A percentile compares a stretch with the other conserved stretches of the same genome.
Evolutionary conservation across 192 early-diverging fungal genomes (phyloP).

Genomic region (Geranomyces michiganensis): DNA sequence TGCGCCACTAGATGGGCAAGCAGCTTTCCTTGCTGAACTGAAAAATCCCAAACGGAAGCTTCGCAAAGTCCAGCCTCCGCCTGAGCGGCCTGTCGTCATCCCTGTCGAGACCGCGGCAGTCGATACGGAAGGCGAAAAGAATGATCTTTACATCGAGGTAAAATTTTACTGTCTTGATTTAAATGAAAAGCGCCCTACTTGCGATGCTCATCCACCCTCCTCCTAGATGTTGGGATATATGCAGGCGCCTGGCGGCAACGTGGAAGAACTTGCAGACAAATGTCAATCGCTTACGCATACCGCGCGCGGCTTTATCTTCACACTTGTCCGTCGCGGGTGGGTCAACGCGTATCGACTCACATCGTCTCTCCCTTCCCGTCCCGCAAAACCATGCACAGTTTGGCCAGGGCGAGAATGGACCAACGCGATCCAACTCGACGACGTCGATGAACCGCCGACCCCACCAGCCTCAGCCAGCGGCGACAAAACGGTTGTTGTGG

Average conservation of each 20-base stretch:
- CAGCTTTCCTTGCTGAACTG: slow-evolving; percentile 35
- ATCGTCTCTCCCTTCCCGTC: slow-evolving; percentile 13
- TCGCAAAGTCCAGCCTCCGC: slow-evolving; percentile 29
- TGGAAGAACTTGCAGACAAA: slow-evolving; percentile 53
- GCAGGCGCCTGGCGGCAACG: slow-evolving; percentile 58
- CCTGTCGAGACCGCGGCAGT: slow-evolving; percentile 8
- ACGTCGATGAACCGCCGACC: slow-evolving; percentile 19
- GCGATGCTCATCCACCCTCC: neutral
- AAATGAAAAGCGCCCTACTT: no score
- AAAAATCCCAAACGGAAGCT: slow-evolving; percentile 46
- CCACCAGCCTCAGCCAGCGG: neutral
- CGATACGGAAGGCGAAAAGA: slow-evolving; percentile 37
- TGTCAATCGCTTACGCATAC: slow-evolving; percentile 41
- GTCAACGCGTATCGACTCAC: slow-evolving; percentile 43
- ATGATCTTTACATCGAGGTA: slow-evolving; percentile 53
- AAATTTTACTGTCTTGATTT: no score
- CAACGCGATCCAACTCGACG: slow-evolving; percentile 47
- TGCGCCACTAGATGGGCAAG: slow-evolving; percentile 25
- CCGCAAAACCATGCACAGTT: slow-evolving; percentile 32
- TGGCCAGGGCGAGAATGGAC: slow-evolving; percentile 55
- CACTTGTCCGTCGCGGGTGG: slow-evolving; percentile 55
- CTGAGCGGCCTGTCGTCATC: slow-evolving; percentile 6
- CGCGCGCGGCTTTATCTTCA: slow-evolving; percentile 53
- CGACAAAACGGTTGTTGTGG: no score
- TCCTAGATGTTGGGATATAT: slow-evolving; percentile 53